Conservation (phyloP, 2,329 filamentous ascomycete species). For the Beauveria varroae region DNA sequence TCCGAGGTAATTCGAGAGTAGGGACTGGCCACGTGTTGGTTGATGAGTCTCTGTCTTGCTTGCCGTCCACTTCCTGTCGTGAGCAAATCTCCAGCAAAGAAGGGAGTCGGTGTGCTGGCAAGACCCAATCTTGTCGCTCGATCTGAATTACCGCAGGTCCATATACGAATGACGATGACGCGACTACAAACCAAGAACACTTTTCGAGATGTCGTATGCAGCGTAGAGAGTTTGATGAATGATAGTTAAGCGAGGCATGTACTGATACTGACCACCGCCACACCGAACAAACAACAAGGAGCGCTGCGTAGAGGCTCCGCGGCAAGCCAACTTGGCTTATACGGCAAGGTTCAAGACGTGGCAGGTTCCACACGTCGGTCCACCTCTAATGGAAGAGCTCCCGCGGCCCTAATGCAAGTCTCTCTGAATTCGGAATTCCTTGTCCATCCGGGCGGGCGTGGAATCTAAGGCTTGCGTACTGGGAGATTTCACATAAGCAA, state of each 20-base stretch:
- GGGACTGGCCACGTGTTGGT: background rate
- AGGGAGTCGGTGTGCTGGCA: background rate
- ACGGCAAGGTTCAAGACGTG: background rate
- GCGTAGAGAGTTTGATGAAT: background rate
- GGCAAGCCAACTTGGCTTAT: background rate
- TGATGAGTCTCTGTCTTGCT: background rate
- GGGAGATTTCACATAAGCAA: background rate
- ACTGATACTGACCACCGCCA: background rate
- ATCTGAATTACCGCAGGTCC: background rate
- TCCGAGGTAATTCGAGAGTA: too few relatives aligned
- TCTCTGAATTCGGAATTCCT: background rate
- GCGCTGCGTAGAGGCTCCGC: background rate
- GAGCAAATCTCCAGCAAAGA: background rate
- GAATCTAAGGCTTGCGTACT: background rate
- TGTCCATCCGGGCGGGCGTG: background rate
- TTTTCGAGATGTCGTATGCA: background rate
- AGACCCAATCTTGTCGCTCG: background rate
- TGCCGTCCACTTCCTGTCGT: background rate
- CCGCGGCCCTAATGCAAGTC: constrained; percentile 1
- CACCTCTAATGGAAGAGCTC: background rate
- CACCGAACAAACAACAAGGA: background rate
- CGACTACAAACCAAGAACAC: background rate
- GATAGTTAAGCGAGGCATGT: background rate
- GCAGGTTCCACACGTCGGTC: constrained; percentile 3
- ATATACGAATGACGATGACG: background rate